Percentiles rank a stretch among this genome's conserved stretches.
Evolutionary conservation across 306 rosid genomes (phyloP).

Genomic region (Medicago truncatula): MtrunA17r5.0-ANR NC_053043.1:38530501-38531000

Average conservation of each 20-base stretch:
- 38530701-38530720: too few species aligned
- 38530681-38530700: too few species aligned
- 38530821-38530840: constrained; percentile 92
- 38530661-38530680: too few species aligned
- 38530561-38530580: too few species aligned
- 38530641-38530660: too few species aligned
- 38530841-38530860: constrained; percentile 84
- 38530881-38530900: constrained; percentile 71
- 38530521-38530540: too few species aligned
- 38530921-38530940: constrained; percentile 9
- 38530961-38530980: constrained; percentile 4
- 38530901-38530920: constrained; percentile 24
- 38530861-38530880: constrained; percentile 95
- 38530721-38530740: too few species aligned
- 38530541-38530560: too few species aligned
- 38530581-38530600: too few species aligned
- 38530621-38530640: too few species aligned
- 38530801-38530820: constrained; percentile 76
- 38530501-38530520: too few species aligned
- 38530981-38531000: background rate
- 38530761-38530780: constrained; percentile 18
- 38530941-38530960: constrained; percentile 12
- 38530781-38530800: constrained; percentile 29
- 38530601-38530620: too few species aligned
- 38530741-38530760: background rate